Conservation (phyloP, 305 asterid species). For the Fraxinus albicans region DNA sequence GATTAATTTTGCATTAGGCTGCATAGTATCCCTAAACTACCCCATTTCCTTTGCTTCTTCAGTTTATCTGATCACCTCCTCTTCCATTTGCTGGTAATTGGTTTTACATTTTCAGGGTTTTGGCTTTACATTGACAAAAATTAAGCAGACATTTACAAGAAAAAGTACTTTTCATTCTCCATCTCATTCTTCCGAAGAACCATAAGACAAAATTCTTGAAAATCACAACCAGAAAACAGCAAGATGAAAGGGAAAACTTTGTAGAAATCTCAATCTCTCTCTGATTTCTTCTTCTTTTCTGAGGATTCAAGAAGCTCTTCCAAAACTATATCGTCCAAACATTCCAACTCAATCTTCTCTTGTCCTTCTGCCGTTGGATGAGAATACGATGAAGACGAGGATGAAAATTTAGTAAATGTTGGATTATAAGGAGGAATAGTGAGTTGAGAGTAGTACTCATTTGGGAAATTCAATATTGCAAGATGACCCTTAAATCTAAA, state of each 20-base stretch:
- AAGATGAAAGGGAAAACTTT: background rate
- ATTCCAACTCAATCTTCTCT: slow-evolving; percentile 56
- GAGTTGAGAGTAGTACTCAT: slow-evolving; percentile 63
- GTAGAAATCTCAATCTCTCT: background rate
- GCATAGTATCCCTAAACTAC: background rate
- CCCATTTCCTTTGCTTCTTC: background rate
- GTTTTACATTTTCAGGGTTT: background rate
- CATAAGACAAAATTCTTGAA: background rate
- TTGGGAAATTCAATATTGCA: slow-evolving; percentile 69
- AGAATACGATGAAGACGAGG: slow-evolving; percentile 13
- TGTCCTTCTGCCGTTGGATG: background rate
- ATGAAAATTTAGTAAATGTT: slow-evolving; percentile 7
- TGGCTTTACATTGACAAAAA: background rate
- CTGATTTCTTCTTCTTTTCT: slow-evolving; percentile 33
- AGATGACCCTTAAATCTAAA: slow-evolving; percentile 71
- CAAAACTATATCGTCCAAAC: slow-evolving; percentile 46
- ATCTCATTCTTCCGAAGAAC: background rate
- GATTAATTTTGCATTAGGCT: background rate
- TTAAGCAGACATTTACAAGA: background rate
- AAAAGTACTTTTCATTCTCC: background rate
- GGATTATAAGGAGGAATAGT: slow-evolving; percentile 44
- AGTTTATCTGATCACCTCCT: background rate
- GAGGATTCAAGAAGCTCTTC: slow-evolving; percentile 54
- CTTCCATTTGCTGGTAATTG: background rate
- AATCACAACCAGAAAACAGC: background rate